Evolutionary conservation across 768 basidiomycete species (phyloP).

Genomic region (Trametes punicea): DNA sequence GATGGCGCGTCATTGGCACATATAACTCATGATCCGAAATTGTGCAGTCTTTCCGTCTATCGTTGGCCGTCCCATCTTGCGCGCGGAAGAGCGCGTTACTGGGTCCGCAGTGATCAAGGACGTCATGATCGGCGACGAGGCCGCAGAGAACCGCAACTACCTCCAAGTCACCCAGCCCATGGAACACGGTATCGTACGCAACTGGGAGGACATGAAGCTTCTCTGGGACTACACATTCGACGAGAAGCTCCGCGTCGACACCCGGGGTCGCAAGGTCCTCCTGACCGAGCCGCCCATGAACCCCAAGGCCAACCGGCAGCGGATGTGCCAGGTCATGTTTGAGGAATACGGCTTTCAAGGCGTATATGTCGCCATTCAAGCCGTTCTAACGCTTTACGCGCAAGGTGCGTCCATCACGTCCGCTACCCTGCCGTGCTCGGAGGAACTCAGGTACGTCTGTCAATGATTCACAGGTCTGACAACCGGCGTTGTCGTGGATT

Average conservation of each 20-base stretch:
- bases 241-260: conserved; percentile 90
- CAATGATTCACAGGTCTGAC: conserved; percentile 68
- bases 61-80: conserved; percentile 93
- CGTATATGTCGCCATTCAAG: conserved; percentile 97
- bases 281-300: conserved; percentile 99
- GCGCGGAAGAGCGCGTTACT: conserved; percentile 91
- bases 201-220: conserved; percentile 99
- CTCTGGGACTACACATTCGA: conserved; percentile 99
- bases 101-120: conserved; percentile 84
- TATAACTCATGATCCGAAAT: background rate
- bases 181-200: conserved; percentile 98
- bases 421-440: too few species aligned
- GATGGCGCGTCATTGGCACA: background rate
- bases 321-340: conserved; percentile 99
- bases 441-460: background rate
- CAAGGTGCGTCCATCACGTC: conserved; percentile 64
- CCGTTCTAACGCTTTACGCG: conserved; percentile 95
- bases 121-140: conserved; percentile 98
- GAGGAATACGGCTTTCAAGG: conserved; percentile 96
- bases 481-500: conserved; percentile 98
- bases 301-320: conserved; percentile 86
- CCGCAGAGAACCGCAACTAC: conserved; percentile 89
- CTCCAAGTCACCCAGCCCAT: conserved; percentile 97
- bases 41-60: conserved; percentile 89
- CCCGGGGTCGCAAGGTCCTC: conserved; percentile 82